Conservation (phyloP, 179 eudicot species). For the Camellia oleifera region DNA sequence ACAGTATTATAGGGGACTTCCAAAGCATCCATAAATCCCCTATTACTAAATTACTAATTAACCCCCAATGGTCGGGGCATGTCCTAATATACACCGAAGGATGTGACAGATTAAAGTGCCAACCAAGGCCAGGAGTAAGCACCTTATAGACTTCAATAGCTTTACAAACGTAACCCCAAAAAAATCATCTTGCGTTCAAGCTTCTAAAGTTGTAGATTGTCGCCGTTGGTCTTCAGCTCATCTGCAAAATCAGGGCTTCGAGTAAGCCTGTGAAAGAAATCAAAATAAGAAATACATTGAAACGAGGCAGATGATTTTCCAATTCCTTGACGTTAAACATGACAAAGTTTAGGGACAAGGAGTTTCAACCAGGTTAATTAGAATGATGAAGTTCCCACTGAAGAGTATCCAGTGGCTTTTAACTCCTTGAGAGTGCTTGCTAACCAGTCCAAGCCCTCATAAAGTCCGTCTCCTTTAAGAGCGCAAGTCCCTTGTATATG, state of each 20-base stretch:
- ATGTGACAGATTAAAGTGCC: background rate
- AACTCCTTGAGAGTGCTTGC: constrained; percentile 91
- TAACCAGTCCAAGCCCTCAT: constrained; percentile 98
- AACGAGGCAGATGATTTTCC: background rate
- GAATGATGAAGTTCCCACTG: constrained; percentile 64
- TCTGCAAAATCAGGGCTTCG: background rate
- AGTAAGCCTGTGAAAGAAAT: constrained; percentile 8
- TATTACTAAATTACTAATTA: background rate
- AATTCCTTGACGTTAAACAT: background rate
- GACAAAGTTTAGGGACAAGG: background rate
- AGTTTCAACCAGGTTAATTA: constrained; percentile 37
- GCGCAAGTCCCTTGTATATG: constrained; percentile 99
- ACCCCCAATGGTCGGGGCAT: background rate
- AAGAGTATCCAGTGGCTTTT: constrained; percentile 78
- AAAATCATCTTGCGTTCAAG: background rate
- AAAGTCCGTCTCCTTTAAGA: constrained; percentile 89
- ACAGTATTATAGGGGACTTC: background rate
- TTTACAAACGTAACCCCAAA: background rate
- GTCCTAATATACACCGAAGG: constrained; percentile 2
- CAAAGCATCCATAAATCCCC: background rate
- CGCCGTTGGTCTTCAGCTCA: background rate
- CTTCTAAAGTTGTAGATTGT: background rate
- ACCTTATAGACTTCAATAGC: background rate
- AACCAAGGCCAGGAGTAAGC: background rate
- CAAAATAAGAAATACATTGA: background rate